Evolutionary conservation across 164 flowering plant genomes (phyloP).

Genomic region (Chimonanthus praecox): DNA sequence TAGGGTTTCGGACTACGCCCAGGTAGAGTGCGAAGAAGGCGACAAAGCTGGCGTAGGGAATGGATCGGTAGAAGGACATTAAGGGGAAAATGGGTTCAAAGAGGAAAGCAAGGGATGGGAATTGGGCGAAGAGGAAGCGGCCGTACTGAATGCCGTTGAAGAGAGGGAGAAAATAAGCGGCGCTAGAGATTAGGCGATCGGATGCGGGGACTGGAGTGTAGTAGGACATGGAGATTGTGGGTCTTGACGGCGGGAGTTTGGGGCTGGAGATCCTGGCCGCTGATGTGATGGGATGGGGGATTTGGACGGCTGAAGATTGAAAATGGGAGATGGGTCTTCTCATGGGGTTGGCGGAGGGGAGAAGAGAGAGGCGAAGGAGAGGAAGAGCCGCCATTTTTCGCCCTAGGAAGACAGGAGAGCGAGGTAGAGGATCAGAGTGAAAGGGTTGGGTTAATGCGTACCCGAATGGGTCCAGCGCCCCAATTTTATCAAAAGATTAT

Average conservation of each 20-base stretch:
- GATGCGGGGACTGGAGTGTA: conserved; percentile 46
- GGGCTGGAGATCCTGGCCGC: conserved; percentile 12
- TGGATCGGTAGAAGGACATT: conserved; percentile 48
- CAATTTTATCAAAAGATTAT: too few relatives aligned
- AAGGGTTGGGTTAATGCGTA: too few relatives aligned
- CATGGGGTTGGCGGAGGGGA: conserved; percentile 20
- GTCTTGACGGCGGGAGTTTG: conserved; percentile 14
- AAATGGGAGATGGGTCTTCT: neutral
- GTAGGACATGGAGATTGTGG: conserved; percentile 32
- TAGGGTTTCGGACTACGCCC: conserved; percentile 70
- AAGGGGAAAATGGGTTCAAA: conserved; percentile 73
- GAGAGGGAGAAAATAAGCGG: conserved; percentile 74
- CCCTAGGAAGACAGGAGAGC: neutral
- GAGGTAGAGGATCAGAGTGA: neutral
- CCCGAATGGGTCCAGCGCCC: too few relatives aligned
- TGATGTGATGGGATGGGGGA: conserved; percentile 7
- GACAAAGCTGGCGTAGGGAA: conserved; percentile 78
- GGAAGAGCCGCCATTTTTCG: conserved; percentile 38
- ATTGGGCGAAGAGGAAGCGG: conserved; percentile 50
- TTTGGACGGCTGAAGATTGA: conserved; percentile 5
- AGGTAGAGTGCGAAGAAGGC: conserved; percentile 81
- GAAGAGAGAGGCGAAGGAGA: conserved; percentile 42
- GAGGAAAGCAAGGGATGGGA: conserved; percentile 38
- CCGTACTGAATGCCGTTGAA: conserved; percentile 93
- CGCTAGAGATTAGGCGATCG: conserved; percentile 72